Percentiles rank a stretch among this genome's conserved stretches.
Evolutionary conservation across 805 yeast species (phyloP).

Genomic region (Starmerella sirachaensis): DNA sequence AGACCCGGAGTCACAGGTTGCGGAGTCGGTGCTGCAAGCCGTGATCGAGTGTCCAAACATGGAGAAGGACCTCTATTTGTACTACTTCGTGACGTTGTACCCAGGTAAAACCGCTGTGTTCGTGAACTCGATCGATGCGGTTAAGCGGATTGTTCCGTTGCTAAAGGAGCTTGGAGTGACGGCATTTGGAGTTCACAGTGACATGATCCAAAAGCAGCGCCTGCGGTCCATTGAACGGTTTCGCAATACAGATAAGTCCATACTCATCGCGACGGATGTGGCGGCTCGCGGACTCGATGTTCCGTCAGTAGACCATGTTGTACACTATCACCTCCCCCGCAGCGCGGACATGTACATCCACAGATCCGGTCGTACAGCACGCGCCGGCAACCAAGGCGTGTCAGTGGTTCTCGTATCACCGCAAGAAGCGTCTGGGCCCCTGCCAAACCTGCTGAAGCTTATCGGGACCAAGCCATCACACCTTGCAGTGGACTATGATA

Average conservation of each 20-base stretch:
- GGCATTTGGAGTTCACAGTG: constrained; percentile 72
- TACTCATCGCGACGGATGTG: constrained; percentile 87
- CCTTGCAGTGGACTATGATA: constrained; percentile 64
- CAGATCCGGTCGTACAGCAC: constrained; percentile 96
- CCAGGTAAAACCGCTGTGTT: constrained; percentile 86
- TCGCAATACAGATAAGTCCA: constrained; percentile 36
- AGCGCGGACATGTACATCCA: constrained; percentile 91
- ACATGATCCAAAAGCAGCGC: constrained; percentile 91
- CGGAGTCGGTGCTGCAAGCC: constrained; percentile 67
- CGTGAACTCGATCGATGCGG: constrained; percentile 92
- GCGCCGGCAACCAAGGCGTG: constrained; percentile 91
- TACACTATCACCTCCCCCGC: constrained; percentile 90
- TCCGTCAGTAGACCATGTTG: constrained; percentile 79
- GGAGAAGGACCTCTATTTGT: constrained; percentile 80
- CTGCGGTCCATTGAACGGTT: constrained; percentile 74
- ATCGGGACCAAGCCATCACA: constrained; percentile 43
- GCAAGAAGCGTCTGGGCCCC: constrained; percentile 82
- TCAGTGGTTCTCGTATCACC: constrained; percentile 88
- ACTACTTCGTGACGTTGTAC: constrained; percentile 73
- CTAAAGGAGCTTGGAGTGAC: constrained; percentile 55
- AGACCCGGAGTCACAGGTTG: constrained; percentile 72
- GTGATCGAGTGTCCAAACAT: constrained; percentile 80
- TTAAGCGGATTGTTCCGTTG: constrained; percentile 69
- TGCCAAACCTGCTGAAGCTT: constrained; percentile 55
- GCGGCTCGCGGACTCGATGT: constrained; percentile 98